A percentile compares a stretch with the other conserved stretches of the same genome.
Conservation (phyloP, 148 eudicot genomes). For the Vaccinium myrtillus region DNA sequence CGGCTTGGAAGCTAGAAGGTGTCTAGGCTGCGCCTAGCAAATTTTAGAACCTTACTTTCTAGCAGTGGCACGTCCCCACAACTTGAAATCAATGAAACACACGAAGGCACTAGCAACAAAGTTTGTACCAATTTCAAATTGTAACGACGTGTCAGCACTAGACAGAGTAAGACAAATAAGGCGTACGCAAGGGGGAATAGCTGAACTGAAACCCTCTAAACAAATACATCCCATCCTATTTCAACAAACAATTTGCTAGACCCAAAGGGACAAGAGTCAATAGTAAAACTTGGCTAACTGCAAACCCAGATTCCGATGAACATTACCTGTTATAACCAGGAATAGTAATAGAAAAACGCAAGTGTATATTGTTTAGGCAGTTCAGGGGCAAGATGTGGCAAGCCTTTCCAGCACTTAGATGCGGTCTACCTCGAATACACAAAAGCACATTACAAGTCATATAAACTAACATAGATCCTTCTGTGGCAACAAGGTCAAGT, state of each 20-base stretch:
- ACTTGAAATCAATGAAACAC: not conserved
- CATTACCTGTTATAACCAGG: too few relatives aligned
- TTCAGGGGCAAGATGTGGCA: not conserved
- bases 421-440: not conserved
- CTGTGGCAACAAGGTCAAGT: not conserved
- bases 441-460: not conserved
- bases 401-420: not conserved
- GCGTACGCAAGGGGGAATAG: not conserved
- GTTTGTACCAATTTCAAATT: not conserved
- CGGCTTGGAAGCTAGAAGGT: too few relatives aligned
- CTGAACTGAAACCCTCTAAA: not conserved
- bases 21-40: too few relatives aligned
- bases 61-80: too few relatives aligned
- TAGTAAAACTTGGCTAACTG: too few relatives aligned
- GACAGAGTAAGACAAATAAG: not conserved
- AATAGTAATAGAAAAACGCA: too few relatives aligned
- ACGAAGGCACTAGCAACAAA: not conserved
- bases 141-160: not conserved
- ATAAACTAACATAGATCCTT: not conserved
- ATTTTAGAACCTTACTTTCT: too few relatives aligned
- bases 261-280: constrained; percentile 14
- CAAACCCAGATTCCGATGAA: too few relatives aligned
- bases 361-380: constrained; percentile 8
- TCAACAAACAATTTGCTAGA: not conserved
- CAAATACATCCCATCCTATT: not conserved